Conservation (phyloP, 192 early-diverging fungal genomes). For the Podila horticola region DNA sequence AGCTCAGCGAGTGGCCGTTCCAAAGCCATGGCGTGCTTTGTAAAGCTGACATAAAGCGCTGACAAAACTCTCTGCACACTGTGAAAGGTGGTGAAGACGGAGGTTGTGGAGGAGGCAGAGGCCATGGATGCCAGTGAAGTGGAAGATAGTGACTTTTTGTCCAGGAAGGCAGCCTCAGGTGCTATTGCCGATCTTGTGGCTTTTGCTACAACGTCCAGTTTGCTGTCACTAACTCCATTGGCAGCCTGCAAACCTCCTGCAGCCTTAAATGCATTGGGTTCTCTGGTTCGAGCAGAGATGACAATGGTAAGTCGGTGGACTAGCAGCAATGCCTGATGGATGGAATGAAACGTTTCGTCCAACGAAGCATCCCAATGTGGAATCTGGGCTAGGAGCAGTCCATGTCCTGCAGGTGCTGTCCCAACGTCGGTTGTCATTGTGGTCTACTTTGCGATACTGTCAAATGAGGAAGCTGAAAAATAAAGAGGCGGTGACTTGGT, state of each 20-base stretch:
- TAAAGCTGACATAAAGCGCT: conserved; percentile 61
- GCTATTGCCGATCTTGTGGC: neutral
- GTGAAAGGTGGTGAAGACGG: conserved; percentile 17
- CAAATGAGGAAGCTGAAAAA: neutral
- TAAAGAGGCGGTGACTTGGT: too few species aligned
- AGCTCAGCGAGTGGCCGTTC: conserved; percentile 59
- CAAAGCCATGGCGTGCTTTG: conserved; percentile 53
- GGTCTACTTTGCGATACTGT: neutral
- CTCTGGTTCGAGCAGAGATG: neutral
- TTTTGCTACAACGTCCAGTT: neutral
- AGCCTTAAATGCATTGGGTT: too few species aligned
- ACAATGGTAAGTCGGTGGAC: conserved; percentile 35
- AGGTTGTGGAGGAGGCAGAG: neutral
- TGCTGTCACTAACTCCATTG: neutral
- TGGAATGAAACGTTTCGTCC: conserved; percentile 39
- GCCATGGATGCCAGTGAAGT: neutral
- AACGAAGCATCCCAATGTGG: conserved; percentile 20
- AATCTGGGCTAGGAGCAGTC: conserved; percentile 28
- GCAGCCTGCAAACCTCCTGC: too few species aligned
- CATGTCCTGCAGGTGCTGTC: conserved; percentile 7
- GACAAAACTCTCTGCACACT: conserved; percentile 31
- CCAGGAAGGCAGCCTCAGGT: neutral
- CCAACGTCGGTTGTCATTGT: neutral
- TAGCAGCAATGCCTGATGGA: conserved; percentile 20
- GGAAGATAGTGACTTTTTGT: neutral